These are phyloP conservation scores for Vaccinium vitisidaea DNA, from an alignment of 148 eudicot genomes.

Conservation along the genomic window DNA sequence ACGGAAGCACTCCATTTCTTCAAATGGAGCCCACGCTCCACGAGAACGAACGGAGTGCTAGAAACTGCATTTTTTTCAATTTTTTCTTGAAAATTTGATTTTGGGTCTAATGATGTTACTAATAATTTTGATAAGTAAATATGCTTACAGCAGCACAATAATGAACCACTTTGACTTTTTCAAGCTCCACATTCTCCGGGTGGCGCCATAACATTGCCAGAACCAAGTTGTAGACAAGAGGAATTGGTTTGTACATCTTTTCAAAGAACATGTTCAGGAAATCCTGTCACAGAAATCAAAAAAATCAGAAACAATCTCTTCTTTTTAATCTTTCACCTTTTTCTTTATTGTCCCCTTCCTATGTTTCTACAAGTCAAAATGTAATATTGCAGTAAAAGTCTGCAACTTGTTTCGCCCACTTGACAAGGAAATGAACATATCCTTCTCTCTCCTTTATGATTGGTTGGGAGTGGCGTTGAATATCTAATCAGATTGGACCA, in stretches of 20 bases:
- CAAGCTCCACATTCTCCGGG: constrained; percentile 36
- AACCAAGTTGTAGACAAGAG: constrained; percentile 33
- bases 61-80: neutral
- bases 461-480: too few species aligned
- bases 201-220: constrained; percentile 47
- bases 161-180: constrained; percentile 40
- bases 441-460: too few species aligned
- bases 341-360: too few species aligned
- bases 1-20: neutral
- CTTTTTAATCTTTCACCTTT: too few species aligned
- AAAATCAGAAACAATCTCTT: constrained; percentile 11
- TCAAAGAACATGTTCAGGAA: constrained; percentile 42
- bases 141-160: constrained; percentile 44
- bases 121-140: neutral
- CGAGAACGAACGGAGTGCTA: neutral
- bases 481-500: too few species aligned
- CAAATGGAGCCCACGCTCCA: neutral
- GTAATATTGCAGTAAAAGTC: too few species aligned
- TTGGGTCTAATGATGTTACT: neutral
- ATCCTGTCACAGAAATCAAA: constrained; percentile 23
- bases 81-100: neutral
- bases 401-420: too few species aligned
- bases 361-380: too few species aligned
- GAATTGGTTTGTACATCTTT: constrained; percentile 32
- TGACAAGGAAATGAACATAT: too few species aligned